A percentile compares a stretch with the other conserved stretches of the same genome.
phyloP scores from a whole-genome alignment of 1,284 basidiomycete species.

The Kwoniella shivajii region DNA sequence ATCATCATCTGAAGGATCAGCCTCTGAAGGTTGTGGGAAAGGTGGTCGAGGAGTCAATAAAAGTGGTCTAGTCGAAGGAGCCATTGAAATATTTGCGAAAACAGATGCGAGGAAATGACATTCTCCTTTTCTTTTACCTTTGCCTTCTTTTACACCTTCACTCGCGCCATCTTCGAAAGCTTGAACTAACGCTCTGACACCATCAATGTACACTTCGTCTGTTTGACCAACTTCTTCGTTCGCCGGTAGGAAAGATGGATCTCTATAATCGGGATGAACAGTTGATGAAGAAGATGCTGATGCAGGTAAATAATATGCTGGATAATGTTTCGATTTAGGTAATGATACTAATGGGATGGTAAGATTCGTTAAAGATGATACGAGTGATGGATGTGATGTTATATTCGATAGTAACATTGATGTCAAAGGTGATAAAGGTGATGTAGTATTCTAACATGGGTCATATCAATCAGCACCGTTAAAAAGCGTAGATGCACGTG shows the following conservation, averaged over 20 bases:
- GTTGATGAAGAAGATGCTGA: conserved; percentile 71
- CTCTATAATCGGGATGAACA: conserved; percentile 51
- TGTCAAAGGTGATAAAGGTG: conserved; percentile 88
- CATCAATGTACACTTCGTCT: conserved; percentile 61
- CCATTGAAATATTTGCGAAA: conserved; percentile 80
- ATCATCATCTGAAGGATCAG: conserved; percentile 38
- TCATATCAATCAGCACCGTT: conserved; percentile 9
- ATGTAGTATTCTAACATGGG: conserved; percentile 74
- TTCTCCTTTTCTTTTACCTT: conserved; percentile 65
- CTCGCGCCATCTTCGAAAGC: conserved; percentile 78
- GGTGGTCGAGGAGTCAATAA: conserved; percentile 49
- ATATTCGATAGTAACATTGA: conserved; percentile 97
- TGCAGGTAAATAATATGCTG: conserved; percentile 67
- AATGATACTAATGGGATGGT: conserved; percentile 65
- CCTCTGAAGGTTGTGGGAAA: conserved; percentile 44
- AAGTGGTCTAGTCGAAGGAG: conserved; percentile 45
- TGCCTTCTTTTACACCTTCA: conserved; percentile 58
- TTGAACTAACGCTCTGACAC: conserved; percentile 76
- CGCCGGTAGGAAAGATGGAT: conserved; percentile 58
- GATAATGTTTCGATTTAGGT: conserved; percentile 55
- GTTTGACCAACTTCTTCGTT: conserved; percentile 64
- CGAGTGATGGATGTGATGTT: conserved; percentile 73
- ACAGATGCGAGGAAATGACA: conserved; percentile 88
- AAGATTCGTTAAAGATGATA: conserved; percentile 67
- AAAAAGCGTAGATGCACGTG: background rate